phyloP scores from a whole-genome alignment of 2,329 filamentous ascomycete species.

The Moelleriella libera region DNA sequence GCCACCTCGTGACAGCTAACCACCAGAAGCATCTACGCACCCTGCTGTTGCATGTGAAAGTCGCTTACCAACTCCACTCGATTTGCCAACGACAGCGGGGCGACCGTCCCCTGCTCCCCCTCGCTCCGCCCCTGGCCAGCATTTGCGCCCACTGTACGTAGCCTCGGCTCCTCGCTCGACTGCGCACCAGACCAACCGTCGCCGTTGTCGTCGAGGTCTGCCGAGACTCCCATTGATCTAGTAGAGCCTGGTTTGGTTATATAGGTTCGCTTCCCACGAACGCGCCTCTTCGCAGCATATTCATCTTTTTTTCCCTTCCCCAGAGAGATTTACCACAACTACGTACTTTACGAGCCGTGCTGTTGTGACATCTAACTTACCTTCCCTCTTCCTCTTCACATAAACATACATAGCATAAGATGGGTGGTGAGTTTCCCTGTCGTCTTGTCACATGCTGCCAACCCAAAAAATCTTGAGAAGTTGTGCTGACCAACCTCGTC shows the following conservation, averaged over 20 bases:
- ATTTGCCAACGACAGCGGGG: neutral
- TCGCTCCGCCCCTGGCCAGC: neutral
- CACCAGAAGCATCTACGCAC: neutral
- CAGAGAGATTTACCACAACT: too few species aligned
- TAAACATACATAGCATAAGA: conserved; percentile 9
- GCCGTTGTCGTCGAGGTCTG: conserved; percentile 4
- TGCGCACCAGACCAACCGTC: too few species aligned
- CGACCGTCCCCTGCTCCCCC: neutral
- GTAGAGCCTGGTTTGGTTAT: neutral
- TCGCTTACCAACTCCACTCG: neutral
- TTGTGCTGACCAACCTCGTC: too few species aligned
- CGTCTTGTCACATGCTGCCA: neutral
- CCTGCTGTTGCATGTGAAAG: neutral
- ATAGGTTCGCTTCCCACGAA: conserved; percentile 2
- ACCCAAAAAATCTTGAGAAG: too few species aligned
- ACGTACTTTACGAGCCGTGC: too few species aligned
- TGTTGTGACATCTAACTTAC: neutral
- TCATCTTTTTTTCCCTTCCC: too few species aligned
- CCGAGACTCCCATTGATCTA: neutral
- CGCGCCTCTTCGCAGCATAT: too few species aligned
- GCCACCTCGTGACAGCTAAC: neutral
- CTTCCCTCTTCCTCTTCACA: neutral
- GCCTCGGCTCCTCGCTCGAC: too few species aligned
- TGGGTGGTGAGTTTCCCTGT: conserved; percentile 19
- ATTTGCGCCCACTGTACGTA: neutral